These are phyloP conservation scores for Pseudogymnoascus sp. DNA, from an alignment of 2,329 filamentous ascomycete species.

Conservation along the genomic window DNA sequence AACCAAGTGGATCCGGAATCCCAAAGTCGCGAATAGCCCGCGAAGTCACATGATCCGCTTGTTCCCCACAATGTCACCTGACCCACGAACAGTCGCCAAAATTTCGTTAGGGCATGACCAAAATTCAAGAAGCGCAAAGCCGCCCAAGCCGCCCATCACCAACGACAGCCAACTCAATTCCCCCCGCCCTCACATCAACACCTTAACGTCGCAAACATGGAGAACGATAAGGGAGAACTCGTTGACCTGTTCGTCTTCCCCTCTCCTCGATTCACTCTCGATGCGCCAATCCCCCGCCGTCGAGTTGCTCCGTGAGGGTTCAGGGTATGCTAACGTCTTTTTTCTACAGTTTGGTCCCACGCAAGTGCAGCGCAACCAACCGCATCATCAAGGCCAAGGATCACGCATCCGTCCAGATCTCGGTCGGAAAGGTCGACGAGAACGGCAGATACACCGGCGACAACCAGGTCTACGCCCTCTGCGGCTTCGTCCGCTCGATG, in stretches of 20 bases:
- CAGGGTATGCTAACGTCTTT: conserved; percentile 12
- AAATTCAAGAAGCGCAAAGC: conserved; percentile 10
- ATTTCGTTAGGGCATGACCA: conserved; percentile 9
- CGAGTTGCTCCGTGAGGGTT: conserved; percentile 11
- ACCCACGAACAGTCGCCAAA: conserved; percentile 11
- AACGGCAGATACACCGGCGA: conserved; percentile 90
- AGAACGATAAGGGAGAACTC: conserved; percentile 99
- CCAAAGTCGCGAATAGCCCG: neutral
- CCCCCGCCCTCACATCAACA: conserved; percentile 27
- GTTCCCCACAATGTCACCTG: neutral
- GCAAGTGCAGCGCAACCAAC: conserved; percentile 98
- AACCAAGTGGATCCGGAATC: conserved; percentile 2
- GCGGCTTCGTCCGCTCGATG: conserved; percentile 95
- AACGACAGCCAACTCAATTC: conserved; percentile 16
- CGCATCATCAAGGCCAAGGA: conserved; percentile 99
- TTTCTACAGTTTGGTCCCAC: conserved; percentile 76
- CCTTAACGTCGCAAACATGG: conserved; percentile 63
- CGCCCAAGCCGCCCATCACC: conserved; percentile 1
- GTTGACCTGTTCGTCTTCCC: conserved; percentile 79
- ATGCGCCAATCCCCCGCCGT: conserved; percentile 13
- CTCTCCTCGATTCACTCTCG: neutral
- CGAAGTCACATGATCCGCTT: neutral
- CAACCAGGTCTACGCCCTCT: conserved; percentile 95
- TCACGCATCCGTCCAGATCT: conserved; percentile 97
- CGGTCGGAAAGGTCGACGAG: conserved; percentile 97